These are phyloP conservation scores for Trichodelitschia bisporula DNA, from an alignment of 495 filamentous ascomycete genomes.

Conservation along the genomic window DNA sequence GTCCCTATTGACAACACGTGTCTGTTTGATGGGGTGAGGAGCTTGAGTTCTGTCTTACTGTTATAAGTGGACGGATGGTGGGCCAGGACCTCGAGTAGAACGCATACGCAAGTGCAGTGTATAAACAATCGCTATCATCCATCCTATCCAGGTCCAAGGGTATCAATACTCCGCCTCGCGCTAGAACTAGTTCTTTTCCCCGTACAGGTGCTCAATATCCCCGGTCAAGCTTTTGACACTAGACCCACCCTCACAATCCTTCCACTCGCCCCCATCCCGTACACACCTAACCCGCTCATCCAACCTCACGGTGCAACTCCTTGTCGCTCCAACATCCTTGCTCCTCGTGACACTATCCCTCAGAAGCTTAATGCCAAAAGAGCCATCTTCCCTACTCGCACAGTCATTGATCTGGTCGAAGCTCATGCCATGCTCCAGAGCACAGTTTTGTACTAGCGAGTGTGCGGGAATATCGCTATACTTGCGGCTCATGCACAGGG, in stretches of 20 bases:
- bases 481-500: slow-evolving; percentile 54
- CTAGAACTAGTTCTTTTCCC: too few species aligned
- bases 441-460: slow-evolving; percentile 55
- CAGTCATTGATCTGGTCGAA: slow-evolving; percentile 69
- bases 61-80: too few species aligned
- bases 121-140: too few species aligned
- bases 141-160: too few species aligned
- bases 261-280: slow-evolving; percentile 58
- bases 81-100: too few species aligned
- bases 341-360: slow-evolving; percentile 50
- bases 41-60: slow-evolving; percentile 47
- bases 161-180: too few species aligned
- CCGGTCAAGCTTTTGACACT: too few species aligned
- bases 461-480: slow-evolving; percentile 53
- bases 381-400: slow-evolving; percentile 37
- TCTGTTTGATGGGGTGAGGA: slow-evolving; percentile 72
- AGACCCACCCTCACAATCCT: slow-evolving; percentile 49
- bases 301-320: slow-evolving; percentile 72
- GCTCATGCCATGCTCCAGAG: slow-evolving; percentile 66
- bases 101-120: too few species aligned
- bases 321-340: slow-evolving; percentile 40
- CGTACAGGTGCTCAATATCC: too few species aligned
- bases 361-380: slow-evolving; percentile 38
- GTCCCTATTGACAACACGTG: slow-evolving; percentile 83
- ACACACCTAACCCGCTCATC: slow-evolving; percentile 62